A percentile compares a stretch with the other conserved stretches of the same genome.
Evolutionary conservation across 257 asterid genomes (phyloP).

Genomic region (Solanum clarkiae): DNA sequence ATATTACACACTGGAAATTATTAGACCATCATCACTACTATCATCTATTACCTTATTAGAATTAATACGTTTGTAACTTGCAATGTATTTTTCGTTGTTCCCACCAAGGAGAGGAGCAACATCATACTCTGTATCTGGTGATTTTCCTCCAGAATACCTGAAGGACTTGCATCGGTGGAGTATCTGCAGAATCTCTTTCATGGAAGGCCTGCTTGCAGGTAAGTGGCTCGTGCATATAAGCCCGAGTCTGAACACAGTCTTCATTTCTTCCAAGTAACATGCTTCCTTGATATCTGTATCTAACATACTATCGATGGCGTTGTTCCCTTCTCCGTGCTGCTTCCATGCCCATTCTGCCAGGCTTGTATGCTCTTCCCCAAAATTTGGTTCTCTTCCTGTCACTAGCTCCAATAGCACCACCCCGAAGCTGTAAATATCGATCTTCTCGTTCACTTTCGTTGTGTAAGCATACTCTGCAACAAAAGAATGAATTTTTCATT

Average conservation of each 20-base stretch:
- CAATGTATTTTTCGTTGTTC: conserved; percentile 30
- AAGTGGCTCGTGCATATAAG: conserved; percentile 51
- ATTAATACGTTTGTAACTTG: conserved; percentile 36
- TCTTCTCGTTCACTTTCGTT: conserved; percentile 26
- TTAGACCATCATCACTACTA: conserved; percentile 23
- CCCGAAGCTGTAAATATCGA: conserved; percentile 30
- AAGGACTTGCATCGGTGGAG: conserved; percentile 23
- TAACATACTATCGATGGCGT: conserved; percentile 17
- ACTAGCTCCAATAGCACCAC: conserved; percentile 33
- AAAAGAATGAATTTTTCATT: background rate
- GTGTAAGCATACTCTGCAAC: conserved; percentile 68
- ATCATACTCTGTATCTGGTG: conserved; percentile 24
- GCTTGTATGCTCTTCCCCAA: conserved; percentile 52
- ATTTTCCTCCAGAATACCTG: conserved; percentile 14
- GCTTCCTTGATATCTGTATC: conserved; percentile 42
- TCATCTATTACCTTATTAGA: conserved; percentile 32
- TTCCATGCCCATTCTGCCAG: conserved; percentile 93
- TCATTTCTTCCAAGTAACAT: conserved; percentile 38
- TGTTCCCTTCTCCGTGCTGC: conserved; percentile 38
- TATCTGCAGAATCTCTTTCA: conserved; percentile 59
- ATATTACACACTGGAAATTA: conserved; percentile 20
- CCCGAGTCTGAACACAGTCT: conserved; percentile 50
- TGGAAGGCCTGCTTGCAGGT: conserved; percentile 61
- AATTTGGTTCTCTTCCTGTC: conserved; percentile 42
- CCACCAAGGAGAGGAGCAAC: conserved; percentile 55